Evolutionary conservation across 73 alveolate genomes (phyloP).

Genomic region (Strombidium stylifer): DNA sequence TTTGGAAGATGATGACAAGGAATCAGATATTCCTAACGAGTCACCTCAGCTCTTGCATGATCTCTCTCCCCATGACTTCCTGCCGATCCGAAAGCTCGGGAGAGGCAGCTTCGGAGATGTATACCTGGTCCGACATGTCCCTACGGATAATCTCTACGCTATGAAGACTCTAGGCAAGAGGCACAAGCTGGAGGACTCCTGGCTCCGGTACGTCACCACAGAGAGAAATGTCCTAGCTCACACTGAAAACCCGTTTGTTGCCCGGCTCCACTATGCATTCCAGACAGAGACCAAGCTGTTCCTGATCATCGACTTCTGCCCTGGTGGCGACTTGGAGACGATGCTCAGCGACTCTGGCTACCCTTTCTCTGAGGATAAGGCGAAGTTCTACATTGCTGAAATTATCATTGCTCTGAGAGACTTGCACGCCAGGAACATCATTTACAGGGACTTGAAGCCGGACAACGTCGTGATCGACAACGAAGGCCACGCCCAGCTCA

Average conservation of each 20-base stretch:
- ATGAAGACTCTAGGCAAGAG: constrained; percentile 69
- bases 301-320: constrained; percentile 86
- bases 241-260: constrained; percentile 87
- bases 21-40: no score
- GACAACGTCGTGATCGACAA: constrained; percentile 66
- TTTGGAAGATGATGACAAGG: no score
- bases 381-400: constrained; percentile 85
- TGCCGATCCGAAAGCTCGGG: no score
- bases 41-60: no score
- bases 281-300: constrained; percentile 87
- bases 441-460: constrained; percentile 77
- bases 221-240: constrained; percentile 92
- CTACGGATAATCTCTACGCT: constrained; percentile 31
- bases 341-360: constrained; percentile 73
- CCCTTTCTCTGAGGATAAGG: constrained; percentile 85
- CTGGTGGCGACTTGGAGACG: constrained; percentile 94
- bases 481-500: constrained; percentile 58
- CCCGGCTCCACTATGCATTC: constrained; percentile 86
- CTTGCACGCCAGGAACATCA: constrained; percentile 85
- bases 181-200: constrained; percentile 70
- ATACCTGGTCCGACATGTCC: neutral
- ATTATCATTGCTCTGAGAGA: constrained; percentile 88
- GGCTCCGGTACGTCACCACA: constrained; percentile 90
- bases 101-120: constrained; percentile 28
- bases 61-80: no score